Base-by-base conservation (phyloP, 1,139 yeast genomes). In the Scheffersomyces lignicola region DNA sequence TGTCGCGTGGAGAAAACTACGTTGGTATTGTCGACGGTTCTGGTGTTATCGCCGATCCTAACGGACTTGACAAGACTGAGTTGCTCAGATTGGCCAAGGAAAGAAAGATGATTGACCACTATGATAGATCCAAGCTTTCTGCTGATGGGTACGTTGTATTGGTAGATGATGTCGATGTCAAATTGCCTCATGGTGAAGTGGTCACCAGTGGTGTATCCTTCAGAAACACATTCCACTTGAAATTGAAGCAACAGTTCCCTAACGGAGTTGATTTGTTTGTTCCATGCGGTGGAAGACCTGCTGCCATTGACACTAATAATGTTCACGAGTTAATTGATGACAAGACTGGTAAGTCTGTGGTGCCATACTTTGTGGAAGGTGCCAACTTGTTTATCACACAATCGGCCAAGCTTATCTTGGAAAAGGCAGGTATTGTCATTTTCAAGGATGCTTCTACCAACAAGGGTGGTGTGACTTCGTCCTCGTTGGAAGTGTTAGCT, bases 221-320 rank as follows among this genome's bases (percentile, higher is more conserved):
- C 72, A 82, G 98, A 69, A 92, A 92, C 64, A 74, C 80, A 31
- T 90, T 86, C 81, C 98, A 92, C 60, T 71, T 88, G 52, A 77
- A 80, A 49, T 66, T 83, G 42, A 76, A 81, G 48, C 80, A 82
- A 45, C 73, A 76, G 43, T 81, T 76, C 49, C 44, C 51, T 14
- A 71, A 79, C 34, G 80, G 80, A 23, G 73, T 90, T 48, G 87
- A 83, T 52, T 68, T 84, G 53, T 89, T 92, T 65, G 97, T 90
- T 32, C 98, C 98, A 40, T 92, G 98, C 65, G 98, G 98, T 63
- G 98, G 98, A 50, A 85, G 98, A 65, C 98, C 98, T 43, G 92
- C 86, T 49, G 95, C 97, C 12, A 83, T 92, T 61, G 95, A 90
- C 60, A 80, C 92, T 45, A 83, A 82, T 59, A 92, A 86, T 53